phyloP scores from a whole-genome alignment of 2,329 filamentous ascomycete genomes.

The Diaporthe ampelina region DNA sequence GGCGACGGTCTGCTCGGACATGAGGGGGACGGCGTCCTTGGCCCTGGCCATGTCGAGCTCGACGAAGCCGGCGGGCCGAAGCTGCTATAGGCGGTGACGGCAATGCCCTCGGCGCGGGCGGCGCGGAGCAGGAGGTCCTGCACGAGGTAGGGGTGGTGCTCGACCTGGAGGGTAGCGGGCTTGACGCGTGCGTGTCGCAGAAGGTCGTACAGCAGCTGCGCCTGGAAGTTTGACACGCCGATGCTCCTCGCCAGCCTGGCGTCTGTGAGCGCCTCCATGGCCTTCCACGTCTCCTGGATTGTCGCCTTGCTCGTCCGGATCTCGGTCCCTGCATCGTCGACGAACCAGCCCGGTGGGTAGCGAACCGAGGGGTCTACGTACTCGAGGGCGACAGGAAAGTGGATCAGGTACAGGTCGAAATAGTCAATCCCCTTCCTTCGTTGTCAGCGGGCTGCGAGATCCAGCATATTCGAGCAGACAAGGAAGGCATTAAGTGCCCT shows the following conservation, averaged over 20 bases:
- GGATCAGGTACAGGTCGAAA: conserved; percentile 90
- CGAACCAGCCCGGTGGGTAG: conserved; percentile 85
- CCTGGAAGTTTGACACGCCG: conserved; percentile 87
- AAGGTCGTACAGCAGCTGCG: conserved; percentile 82
- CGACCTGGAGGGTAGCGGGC: conserved; percentile 86
- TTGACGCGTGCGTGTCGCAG: conserved; percentile 82
- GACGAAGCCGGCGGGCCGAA: conserved; percentile 84
- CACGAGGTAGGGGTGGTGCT: conserved; percentile 91
- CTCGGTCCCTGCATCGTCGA: conserved; percentile 70
- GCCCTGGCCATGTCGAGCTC: conserved; percentile 82
- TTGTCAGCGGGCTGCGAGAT: neutral
- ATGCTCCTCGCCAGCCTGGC: conserved; percentile 79
- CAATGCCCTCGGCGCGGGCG: conserved; percentile 77
- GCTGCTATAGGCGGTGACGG: conserved; percentile 86
- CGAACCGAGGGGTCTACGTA: conserved; percentile 84
- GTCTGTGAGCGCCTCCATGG: conserved; percentile 82
- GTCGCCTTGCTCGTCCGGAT: conserved; percentile 76
- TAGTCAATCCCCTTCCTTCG: conserved; percentile 74
- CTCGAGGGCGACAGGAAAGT: conserved; percentile 90
- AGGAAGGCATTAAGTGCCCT: neutral
- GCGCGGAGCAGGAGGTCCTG: conserved; percentile 80
- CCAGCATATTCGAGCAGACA: neutral
- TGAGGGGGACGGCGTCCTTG: conserved; percentile 74
- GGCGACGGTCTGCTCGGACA: conserved; percentile 77
- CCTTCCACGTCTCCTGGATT: conserved; percentile 86